A percentile compares a stretch with the other conserved stretches of the same genome.
phyloP scores from a whole-genome alignment of 1,284 basidiomycete species.

The Volvariella surrecta region DNA sequence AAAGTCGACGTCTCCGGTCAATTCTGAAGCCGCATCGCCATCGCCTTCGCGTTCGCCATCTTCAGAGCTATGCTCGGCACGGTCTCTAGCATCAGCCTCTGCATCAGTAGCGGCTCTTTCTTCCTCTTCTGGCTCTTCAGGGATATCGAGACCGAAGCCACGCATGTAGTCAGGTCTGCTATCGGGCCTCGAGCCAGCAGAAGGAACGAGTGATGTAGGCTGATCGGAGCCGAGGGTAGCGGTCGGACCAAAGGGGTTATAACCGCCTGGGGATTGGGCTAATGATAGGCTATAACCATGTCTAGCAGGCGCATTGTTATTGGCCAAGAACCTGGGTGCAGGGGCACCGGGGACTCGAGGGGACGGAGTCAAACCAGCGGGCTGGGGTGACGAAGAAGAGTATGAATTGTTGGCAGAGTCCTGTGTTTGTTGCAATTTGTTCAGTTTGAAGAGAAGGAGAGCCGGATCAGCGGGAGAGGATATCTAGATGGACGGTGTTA shows the following conservation, averaged over 20 bases:
- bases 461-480: constrained; percentile 79
- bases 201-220: constrained; percentile 37
- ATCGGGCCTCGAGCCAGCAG: constrained; percentile 35
- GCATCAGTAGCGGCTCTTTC: constrained; percentile 23
- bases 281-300: constrained; percentile 70
- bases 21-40: constrained; percentile 7
- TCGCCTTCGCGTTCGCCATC: constrained; percentile 13
- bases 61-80: constrained; percentile 13
- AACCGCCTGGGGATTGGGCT: constrained; percentile 34
- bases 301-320: constrained; percentile 32
- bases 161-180: constrained; percentile 63
- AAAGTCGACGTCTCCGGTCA: constrained; percentile 17
- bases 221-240: constrained; percentile 46
- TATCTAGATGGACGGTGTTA: constrained; percentile 40
- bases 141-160: constrained; percentile 72
- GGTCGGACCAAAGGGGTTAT: constrained; percentile 51
- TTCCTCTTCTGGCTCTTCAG: constrained; percentile 53
- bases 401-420: constrained; percentile 42
- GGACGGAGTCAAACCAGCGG: constrained; percentile 15
- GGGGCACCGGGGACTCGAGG: constrained; percentile 43
- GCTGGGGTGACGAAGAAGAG: constrained; percentile 21
- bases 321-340: constrained; percentile 20
- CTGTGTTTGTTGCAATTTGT: constrained; percentile 71
- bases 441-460: constrained; percentile 69
- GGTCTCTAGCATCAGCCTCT: constrained; percentile 23